Conservation (phyloP, 192 early-diverging fungal genomes). For the Lunasporangiospora selenospora region DNA sequence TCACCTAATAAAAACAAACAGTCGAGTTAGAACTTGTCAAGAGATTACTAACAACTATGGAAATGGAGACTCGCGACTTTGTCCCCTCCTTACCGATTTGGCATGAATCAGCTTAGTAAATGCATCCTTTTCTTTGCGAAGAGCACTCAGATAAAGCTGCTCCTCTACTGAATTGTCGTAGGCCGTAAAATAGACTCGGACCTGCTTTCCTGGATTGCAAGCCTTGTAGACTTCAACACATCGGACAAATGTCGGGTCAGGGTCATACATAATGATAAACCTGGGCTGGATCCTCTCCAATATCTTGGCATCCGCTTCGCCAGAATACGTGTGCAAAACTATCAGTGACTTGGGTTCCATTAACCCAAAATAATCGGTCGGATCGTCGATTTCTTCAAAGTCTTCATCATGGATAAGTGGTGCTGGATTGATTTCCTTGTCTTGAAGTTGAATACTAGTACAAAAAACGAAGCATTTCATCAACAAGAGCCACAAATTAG, state of each 20-base stretch:
- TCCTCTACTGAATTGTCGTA: constrained; percentile 97
- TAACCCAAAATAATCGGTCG: constrained; percentile 54
- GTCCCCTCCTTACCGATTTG: constrained; percentile 73
- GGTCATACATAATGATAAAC: constrained; percentile 92
- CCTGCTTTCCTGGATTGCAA: constrained; percentile 52
- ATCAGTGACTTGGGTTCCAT: constrained; percentile 54
- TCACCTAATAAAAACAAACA: constrained; percentile 53
- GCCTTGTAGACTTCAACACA: constrained; percentile 78
- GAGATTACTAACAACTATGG: background rate
- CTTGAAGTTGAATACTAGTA: too few species aligned
- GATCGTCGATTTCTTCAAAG: constrained; percentile 50
- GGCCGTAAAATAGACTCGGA: constrained; percentile 90
- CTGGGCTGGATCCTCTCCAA: constrained; percentile 74
- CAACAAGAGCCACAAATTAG: too few species aligned
- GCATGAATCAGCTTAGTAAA: constrained; percentile 93
- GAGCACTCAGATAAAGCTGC: constrained; percentile 83
- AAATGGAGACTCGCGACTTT: too few species aligned
- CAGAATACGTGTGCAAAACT: constrained; percentile 63
- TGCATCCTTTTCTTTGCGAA: constrained; percentile 90
- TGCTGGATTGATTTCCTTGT: background rate
- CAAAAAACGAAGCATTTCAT: too few species aligned
- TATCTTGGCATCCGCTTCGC: constrained; percentile 68
- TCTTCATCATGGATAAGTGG: constrained; percentile 47
- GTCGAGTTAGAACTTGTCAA: background rate
- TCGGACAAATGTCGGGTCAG: constrained; percentile 86